Evolutionary conservation across 257 asterid genomes (phyloP), one percentile per base, ranked within the genome.

Genomic region (Ophiorrhiza pumila): DNA sequence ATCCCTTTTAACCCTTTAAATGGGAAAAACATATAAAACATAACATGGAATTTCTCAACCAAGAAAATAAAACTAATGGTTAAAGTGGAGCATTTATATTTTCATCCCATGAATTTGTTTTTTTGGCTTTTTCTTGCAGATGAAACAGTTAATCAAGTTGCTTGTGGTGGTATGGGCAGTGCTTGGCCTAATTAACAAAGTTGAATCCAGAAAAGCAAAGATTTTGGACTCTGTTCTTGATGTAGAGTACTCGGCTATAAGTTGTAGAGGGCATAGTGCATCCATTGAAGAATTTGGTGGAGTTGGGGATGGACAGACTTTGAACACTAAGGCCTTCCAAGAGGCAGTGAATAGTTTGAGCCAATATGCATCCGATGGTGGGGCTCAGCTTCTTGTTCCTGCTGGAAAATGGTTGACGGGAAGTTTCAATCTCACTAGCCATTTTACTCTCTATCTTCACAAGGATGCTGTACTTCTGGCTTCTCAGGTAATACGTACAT

Each of bases 391-490:
- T 18, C 57, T 81, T 46, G 91, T 93, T 71, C 97, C 98, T 31
- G 80, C 98, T 22, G 98, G 98, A 15, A 84, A 82, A 71, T 93
- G 98, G 97, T 76, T 93, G 35, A 91, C 98, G 2, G 96, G 94
- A 9, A 83, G 77, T 81, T 91, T 93, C 83, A 93, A 93, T 53
- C 95, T 93, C 81, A 91, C 98, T 41, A 89, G 96, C 64, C 98
- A 93, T 73, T 93, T 93, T 86, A 93, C 98, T 74, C 96, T 93
- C 0, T 93, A 49, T 61, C 96, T 93, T 76, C 92, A 91, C 37
- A 83, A 69, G 59, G 92, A 88, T 81, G 97, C 98, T 14, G 71
- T 88, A 53, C 90, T 91, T 42, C 85, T 93, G 47, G 98, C 97
- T 68, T 93, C 97, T 80, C 96, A 93, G 98, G 98, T 89, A 73